Evolutionary conservation across 2,329 filamentous ascomycete genomes (phyloP).

Genomic region (Knoxdaviesia capensis): DNA sequence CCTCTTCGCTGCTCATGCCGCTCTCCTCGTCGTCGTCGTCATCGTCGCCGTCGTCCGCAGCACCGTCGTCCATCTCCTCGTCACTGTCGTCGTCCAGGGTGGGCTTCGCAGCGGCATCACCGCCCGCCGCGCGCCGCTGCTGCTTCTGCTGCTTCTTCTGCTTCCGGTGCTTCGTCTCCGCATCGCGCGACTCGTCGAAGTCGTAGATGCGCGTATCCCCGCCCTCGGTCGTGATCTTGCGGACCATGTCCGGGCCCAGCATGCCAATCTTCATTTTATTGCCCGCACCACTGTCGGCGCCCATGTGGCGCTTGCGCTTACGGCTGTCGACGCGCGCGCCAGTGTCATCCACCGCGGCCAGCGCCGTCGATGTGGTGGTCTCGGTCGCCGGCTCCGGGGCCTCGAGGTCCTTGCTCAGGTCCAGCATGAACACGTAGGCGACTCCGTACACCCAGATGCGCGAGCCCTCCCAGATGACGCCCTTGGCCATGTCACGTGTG

Average conservation of each 20-base stretch:
- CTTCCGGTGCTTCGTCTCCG: conserved; percentile 1
- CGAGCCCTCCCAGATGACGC: conserved; percentile 61
- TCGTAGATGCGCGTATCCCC: conserved; percentile 18
- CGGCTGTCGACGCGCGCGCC: conserved; percentile 13
- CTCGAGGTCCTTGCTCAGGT: conserved; percentile 51
- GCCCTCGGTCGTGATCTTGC: conserved; percentile 14
- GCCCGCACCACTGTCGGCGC: conserved; percentile 28
- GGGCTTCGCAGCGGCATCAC: conserved; percentile 9
- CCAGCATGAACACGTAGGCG: conserved; percentile 82
- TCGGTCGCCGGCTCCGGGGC: conserved; percentile 9
- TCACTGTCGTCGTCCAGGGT: conserved; percentile 15
- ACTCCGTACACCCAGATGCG: conserved; percentile 77
- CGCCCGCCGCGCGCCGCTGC: conserved; percentile 11
- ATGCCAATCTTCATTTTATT: conserved; percentile 26
- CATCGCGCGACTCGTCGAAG: conserved; percentile 7
- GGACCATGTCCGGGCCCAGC: conserved; percentile 22
- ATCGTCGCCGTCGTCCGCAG: conserved; percentile 16
- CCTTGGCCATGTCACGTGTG: conserved; percentile 63
- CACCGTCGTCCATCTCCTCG: conserved; percentile 14
- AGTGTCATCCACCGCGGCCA: conserved; percentile 12
- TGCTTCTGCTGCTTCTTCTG: conserved; percentile 2
- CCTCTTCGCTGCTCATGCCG: background rate
- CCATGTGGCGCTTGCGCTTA: conserved; percentile 31
- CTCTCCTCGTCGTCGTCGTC: conserved; percentile 11
- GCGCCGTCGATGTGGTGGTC: conserved; percentile 7